phyloP scores from a whole-genome alignment of 345 rosid genomes.

The Aurinia saxatilis region DNA sequence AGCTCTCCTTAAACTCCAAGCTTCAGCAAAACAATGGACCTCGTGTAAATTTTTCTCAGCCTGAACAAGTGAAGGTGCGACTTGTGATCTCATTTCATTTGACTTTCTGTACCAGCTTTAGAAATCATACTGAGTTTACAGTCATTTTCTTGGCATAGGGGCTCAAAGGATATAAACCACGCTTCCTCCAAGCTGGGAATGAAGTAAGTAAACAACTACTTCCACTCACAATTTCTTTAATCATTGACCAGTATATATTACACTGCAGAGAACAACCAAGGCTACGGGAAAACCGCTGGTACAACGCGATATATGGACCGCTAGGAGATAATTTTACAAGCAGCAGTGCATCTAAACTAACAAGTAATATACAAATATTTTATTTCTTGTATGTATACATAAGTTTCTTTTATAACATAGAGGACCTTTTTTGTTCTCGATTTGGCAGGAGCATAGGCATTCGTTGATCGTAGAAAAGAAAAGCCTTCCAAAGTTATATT shows the following conservation, averaged over 20 bases:
- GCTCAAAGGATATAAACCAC: constrained; percentile 82
- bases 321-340: constrained; percentile 36
- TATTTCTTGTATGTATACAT: too few relatives aligned
- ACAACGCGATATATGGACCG: constrained; percentile 14
- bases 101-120: constrained; percentile 2
- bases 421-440: not conserved
- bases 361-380: constrained; percentile 7
- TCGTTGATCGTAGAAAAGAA: constrained; percentile 22
- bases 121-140: constrained; percentile 18
- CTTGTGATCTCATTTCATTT: constrained; percentile 2
- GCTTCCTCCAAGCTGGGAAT: constrained; percentile 45
- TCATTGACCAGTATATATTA: not conserved
- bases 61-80: constrained; percentile 47
- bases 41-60: constrained; percentile 34
- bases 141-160: constrained; percentile 45
- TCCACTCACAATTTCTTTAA: not conserved
- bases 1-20: constrained; percentile 68
- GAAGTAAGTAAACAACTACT: constrained; percentile 52
- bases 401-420: too few relatives aligned
- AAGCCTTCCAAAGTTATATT: not conserved
- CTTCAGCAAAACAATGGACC: constrained; percentile 45
- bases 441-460: constrained; percentile 47
- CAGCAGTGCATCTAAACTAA: constrained; percentile 1
- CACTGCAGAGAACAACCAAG: constrained; percentile 29
- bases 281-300: constrained; percentile 29